These are phyloP conservation scores for Suillus paluster DNA, from an alignment of 768 basidiomycete species.

Conservation along the genomic window DNA sequence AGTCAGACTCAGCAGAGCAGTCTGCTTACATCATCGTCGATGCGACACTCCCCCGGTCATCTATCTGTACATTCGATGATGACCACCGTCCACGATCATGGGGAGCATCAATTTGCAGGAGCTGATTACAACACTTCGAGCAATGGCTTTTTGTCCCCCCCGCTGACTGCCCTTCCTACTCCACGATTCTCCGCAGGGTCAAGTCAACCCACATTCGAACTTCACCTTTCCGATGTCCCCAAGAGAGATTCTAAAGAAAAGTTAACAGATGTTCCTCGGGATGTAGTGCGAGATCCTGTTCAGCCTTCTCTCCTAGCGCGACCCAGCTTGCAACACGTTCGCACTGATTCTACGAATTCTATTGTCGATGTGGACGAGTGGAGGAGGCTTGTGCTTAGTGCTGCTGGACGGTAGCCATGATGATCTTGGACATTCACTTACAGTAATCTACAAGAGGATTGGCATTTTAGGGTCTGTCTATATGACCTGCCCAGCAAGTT, in stretches of 20 bases:
- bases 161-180: conserved; percentile 12
- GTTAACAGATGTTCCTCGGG: conserved; percentile 11
- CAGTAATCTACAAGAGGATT: background rate
- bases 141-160: conserved; percentile 9
- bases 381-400: conserved; percentile 18
- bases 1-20: background rate
- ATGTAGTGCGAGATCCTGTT: background rate
- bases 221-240: conserved; percentile 13
- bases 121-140: background rate
- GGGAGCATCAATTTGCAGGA: background rate
- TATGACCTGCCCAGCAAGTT: background rate
- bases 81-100: conserved; percentile 9
- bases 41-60: background rate
- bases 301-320: background rate
- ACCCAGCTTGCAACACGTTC: conserved; percentile 8
- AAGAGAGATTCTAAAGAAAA: background rate
- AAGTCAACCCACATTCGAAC: conserved; percentile 9
- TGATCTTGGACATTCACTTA: background rate
- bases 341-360: conserved; percentile 14
- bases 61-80: conserved; percentile 11
- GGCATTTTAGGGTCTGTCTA: background rate
- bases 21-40: background rate
- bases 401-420: conserved; percentile 12
- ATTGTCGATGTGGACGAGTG: conserved; percentile 19
- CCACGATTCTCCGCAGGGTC: conserved; percentile 7